A percentile compares a stretch with the other conserved stretches of the same genome.
Conservation (phyloP, 495 filamentous ascomycete species). For the Xylaria nigripes region DNA sequence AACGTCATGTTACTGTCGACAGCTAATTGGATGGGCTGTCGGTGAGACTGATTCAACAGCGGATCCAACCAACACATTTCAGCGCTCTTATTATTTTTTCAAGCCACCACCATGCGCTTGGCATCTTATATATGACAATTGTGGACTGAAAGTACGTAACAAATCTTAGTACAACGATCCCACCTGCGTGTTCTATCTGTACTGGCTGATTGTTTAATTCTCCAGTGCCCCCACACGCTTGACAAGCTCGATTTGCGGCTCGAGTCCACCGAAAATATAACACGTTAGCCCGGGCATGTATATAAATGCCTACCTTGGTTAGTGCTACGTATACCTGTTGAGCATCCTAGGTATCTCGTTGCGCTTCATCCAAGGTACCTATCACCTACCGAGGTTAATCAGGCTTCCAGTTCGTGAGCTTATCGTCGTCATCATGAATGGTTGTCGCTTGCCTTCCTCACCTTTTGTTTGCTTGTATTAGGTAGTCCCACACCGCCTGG, state of each 20-base stretch:
- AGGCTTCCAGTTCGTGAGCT: no score
- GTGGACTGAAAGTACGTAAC: conserved; percentile 7
- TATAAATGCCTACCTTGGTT: no score
- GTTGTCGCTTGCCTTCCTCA: not conserved
- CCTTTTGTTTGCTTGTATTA: not conserved
- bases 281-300: no score
- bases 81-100: conserved; percentile 17
- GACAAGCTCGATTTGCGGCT: not conserved
- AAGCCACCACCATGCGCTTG: conserved; percentile 17
- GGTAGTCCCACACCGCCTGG: conserved; percentile 7
- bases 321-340: no score
- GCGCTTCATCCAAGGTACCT: no score
- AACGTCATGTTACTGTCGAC: conserved; percentile 8
- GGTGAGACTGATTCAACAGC: conserved; percentile 23
- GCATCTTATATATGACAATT: conserved; percentile 14
- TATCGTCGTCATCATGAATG: not conserved
- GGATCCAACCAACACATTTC: conserved; percentile 21
- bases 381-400: no score
- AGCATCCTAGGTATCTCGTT: no score
- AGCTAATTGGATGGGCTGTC: conserved; percentile 18
- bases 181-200: not conserved
- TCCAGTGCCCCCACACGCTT: not conserved
- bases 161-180: not conserved
- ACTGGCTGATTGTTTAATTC: not conserved
- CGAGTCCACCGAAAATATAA: not conserved